Base-by-base conservation (phyloP, 2,329 filamentous ascomycete species). In the Mycosphaerella arachidis region DNA sequence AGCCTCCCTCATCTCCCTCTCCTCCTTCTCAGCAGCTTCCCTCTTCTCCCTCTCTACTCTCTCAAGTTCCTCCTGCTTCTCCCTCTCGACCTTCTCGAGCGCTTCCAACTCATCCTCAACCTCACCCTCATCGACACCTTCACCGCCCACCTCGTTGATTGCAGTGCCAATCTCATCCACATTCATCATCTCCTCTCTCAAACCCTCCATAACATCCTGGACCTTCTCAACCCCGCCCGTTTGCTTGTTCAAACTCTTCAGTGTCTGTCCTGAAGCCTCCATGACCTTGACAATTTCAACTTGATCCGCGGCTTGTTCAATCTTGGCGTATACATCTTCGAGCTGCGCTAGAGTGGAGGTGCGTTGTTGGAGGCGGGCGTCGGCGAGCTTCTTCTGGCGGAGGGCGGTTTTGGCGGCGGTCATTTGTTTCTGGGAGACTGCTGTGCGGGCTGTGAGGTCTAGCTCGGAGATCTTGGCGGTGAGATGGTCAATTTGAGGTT, bases 281-380 rank as follows among this genome's bases (percentile, higher is more conserved):
- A 99, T 92, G 6, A 92, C 87, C 61, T 84, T 83, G 8, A 97
- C 86, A 13, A 97, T 83, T 67, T 91, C 88, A 8, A 95, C 86
- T 64, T 97, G 90, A 74, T 92, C 90, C 0, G 86, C 83, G 0
- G 94, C 94, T 73, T 93, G 87, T 72, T 96, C 88, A 55, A 99
- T 90, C 70, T 88, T 89, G n/a, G 82, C 76, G 56, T 91, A 89
- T 0, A 95, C 87, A 63, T 90, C 86, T 75, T 97, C 92, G 1
- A 99, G 82, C 74, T 96, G 92, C 46, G 81, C 79, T 1, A 96
- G 82, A 0, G 90, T 90, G 8, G 86, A 86, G 31, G 87, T 85
- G 12, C 92, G 86, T 64, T 86, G 85, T 31, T 84, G 79, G 0
- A 97, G 81, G 10, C 86, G 89, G 2, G 83, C 78, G 73, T 97